Percentiles rank a stretch among this genome's conserved stretches.
These are phyloP conservation scores for Vigna trinervia DNA, from an alignment of 306 rosid genomes.

Conservation along the genomic window DNA sequence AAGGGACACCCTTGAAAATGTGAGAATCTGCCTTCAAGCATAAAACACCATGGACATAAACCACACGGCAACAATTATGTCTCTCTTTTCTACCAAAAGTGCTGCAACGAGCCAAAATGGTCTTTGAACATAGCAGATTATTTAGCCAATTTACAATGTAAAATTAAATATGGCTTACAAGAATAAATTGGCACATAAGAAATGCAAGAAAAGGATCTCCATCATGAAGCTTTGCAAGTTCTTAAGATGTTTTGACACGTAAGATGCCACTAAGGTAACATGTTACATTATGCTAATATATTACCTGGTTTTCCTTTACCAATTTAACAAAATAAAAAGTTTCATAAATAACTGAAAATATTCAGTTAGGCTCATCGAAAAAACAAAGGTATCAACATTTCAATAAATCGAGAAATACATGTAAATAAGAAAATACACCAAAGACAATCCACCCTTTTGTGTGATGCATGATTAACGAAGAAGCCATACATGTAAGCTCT, in stretches of 20 bases:
- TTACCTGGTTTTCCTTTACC: not conserved
- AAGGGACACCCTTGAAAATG: constrained; percentile 6
- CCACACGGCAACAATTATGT: not conserved
- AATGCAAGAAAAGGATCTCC: constrained; percentile 6
- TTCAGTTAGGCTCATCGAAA: not conserved
- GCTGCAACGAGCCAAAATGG: not conserved
- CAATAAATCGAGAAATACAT: not conserved
- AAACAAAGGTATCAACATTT: constrained; percentile 7
- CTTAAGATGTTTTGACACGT: not conserved
- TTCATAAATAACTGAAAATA: not conserved
- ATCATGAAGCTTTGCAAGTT: constrained; percentile 25
- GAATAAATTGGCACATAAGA: not conserved
- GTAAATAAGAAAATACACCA: constrained; percentile 31
- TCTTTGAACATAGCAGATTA: not conserved
- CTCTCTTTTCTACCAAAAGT: not conserved
- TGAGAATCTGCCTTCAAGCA: constrained; percentile 4
- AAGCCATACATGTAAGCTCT: constrained; percentile 93
- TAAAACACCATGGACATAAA: not conserved
- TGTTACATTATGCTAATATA: not conserved
- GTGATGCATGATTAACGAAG: constrained; percentile 67
- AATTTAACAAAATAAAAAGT: constrained; percentile 17
- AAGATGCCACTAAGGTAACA: not conserved
- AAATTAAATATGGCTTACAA: not conserved
- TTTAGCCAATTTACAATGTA: not conserved
- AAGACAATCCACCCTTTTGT: constrained; percentile 66